phyloP scores from a whole-genome alignment of 2,329 filamentous ascomycete species.

The Corynespora cassiicola region DNA sequence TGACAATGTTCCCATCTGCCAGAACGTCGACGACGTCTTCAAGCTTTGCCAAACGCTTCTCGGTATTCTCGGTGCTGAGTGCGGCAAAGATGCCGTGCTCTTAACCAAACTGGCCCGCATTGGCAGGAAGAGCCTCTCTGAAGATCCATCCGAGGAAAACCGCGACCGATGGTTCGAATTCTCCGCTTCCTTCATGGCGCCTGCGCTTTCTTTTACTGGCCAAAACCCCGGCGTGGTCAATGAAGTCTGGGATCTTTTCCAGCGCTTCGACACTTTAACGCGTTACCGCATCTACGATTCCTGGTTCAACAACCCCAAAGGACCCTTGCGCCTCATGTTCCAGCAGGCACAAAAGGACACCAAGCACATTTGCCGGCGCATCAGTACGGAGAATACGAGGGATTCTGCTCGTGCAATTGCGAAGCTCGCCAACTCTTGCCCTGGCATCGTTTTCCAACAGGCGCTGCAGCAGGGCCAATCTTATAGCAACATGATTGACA shows the following conservation, averaged over 20 bases:
- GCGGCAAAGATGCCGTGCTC: slow-evolving; percentile 81
- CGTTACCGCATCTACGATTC: slow-evolving; percentile 92
- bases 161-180: slow-evolving; percentile 82
- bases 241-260: slow-evolving; percentile 84
- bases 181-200: slow-evolving; percentile 82
- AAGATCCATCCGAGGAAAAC: slow-evolving; percentile 75
- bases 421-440: slow-evolving; percentile 90
- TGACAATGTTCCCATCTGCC: slow-evolving; percentile 90
- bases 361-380: slow-evolving; percentile 82
- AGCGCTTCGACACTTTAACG: slow-evolving; percentile 75
- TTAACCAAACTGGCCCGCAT: slow-evolving; percentile 86
- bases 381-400: slow-evolving; percentile 85
- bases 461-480: slow-evolving; percentile 90
- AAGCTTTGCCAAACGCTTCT: slow-evolving; percentile 83
- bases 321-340: slow-evolving; percentile 81
- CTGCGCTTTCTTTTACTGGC: slow-evolving; percentile 84
- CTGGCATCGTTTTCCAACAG: slow-evolving; percentile 88
- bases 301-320: slow-evolving; percentile 69
- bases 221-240: slow-evolving; percentile 84
- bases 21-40: slow-evolving; percentile 89
- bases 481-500: slow-evolving; percentile 93
- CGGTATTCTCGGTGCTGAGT: slow-evolving; percentile 85
- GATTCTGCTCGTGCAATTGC: slow-evolving; percentile 87
- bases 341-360: slow-evolving; percentile 79
- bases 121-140: slow-evolving; percentile 74